Conservation (phyloP, 352 stramenopile species). For the Pythium phragmitis region DNA sequence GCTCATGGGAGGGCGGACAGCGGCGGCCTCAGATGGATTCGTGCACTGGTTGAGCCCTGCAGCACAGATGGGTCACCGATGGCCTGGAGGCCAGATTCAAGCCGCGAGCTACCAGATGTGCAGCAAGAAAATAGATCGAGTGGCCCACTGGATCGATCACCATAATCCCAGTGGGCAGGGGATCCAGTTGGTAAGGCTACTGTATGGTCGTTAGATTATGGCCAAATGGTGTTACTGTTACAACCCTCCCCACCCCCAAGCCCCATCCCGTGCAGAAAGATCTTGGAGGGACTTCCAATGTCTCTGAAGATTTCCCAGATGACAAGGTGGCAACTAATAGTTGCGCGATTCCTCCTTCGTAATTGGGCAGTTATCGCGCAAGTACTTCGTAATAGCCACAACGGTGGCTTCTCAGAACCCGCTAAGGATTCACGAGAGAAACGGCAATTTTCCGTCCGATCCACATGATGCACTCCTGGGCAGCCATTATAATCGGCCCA, state of each 20-base stretch:
- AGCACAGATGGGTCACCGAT: too few relatives aligned
- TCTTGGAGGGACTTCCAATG: too few relatives aligned
- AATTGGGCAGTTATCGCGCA: too few relatives aligned
- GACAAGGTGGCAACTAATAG: too few relatives aligned
- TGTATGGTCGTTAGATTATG: neutral
- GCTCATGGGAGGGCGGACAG: neutral
- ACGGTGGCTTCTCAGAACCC: too few relatives aligned
- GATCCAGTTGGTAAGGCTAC: neutral
- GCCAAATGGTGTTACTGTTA: neutral
- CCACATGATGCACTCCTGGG: neutral
- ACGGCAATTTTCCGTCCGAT: neutral
- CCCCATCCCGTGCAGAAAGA: too few relatives aligned
- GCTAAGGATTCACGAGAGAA: neutral
- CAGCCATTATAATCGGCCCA: constrained; percentile 2
- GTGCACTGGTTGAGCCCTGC: neutral
- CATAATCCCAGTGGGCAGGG: neutral
- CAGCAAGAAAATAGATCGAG: constrained; percentile 18
- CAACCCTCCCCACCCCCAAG: too few relatives aligned
- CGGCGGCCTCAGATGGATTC: neutral
- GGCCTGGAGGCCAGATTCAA: too few relatives aligned
- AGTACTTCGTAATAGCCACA: too few relatives aligned
- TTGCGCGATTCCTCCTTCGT: too few relatives aligned
- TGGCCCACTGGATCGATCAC: constrained; percentile 2
- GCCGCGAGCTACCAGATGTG: constrained; percentile 8
- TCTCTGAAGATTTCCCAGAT: too few relatives aligned